phyloP scores from a whole-genome alignment of 345 rosid genomes.

The Dipteronia dyeriana region DNA sequence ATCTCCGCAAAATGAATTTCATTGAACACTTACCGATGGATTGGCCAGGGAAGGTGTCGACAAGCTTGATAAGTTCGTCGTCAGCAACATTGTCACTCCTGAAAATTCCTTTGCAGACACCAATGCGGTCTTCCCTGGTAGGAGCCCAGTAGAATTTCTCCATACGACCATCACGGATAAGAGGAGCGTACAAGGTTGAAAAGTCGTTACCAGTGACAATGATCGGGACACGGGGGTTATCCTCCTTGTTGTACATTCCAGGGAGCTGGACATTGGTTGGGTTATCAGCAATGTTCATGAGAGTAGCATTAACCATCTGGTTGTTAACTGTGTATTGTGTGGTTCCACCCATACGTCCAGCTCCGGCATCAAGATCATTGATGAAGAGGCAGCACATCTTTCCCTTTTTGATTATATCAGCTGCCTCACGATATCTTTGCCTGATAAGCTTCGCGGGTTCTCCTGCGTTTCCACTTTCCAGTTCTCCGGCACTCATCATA shows the following conservation, averaged over 20 bases:
- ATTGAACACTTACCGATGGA: slow-evolving; percentile 61
- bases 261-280: slow-evolving; percentile 96
- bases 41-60: slow-evolving; percentile 94
- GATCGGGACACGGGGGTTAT: slow-evolving; percentile 91
- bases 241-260: slow-evolving; percentile 99
- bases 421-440: slow-evolving; percentile 98
- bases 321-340: slow-evolving; percentile 98
- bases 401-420: slow-evolving; percentile 90
- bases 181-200: slow-evolving; percentile 96
- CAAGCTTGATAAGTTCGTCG: slow-evolving; percentile 66
- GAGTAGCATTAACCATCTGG: slow-evolving; percentile 99
- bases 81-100: slow-evolving; percentile 51
- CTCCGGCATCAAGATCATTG: slow-evolving; percentile 98
- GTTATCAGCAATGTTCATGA: slow-evolving; percentile 99
- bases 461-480: slow-evolving; percentile 97
- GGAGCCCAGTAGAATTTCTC: slow-evolving; percentile 99
- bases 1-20: background rate
- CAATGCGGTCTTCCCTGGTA: slow-evolving; percentile 86
- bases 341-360: slow-evolving; percentile 94
- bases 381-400: slow-evolving; percentile 95
- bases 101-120: slow-evolving; percentile 91
- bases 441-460: slow-evolving; percentile 96
- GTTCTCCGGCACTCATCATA: slow-evolving; percentile 99
- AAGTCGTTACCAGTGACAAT: slow-evolving; percentile 98
- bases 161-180: slow-evolving; percentile 99